phyloP scores from a whole-genome alignment of 768 basidiomycete genomes.

The Boletellus emodensis region DNA sequence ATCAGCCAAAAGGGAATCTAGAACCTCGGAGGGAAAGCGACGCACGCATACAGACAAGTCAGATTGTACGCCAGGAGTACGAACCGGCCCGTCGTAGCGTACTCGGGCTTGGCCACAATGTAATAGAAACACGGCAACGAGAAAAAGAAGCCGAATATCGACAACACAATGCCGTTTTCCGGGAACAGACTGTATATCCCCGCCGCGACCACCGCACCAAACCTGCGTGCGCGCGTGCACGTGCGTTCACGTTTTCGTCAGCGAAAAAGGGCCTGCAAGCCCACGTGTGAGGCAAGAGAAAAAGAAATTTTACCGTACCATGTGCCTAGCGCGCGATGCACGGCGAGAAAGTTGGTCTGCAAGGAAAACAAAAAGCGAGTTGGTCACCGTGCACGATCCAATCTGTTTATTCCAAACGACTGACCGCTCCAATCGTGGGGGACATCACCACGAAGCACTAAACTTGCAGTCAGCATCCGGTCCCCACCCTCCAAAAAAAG shows the following conservation, averaged over 20 bases:
- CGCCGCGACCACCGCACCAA: conserved; percentile 77
- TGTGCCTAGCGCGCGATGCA: conserved; percentile 84
- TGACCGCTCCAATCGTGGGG: conserved; percentile 81
- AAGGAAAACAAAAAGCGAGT: not conserved
- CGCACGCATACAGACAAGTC: conserved; percentile 69
- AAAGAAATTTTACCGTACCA: conserved; percentile 46
- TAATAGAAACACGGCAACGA: conserved; percentile 94
- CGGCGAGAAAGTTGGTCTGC: conserved; percentile 80
- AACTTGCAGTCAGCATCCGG: conserved; percentile 18
- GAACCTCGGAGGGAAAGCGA: not conserved
- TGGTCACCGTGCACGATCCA: too few relatives aligned
- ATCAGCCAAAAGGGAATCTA: not conserved
- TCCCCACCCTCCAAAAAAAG: not conserved
- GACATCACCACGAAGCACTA: conserved; percentile 87
- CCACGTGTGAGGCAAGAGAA: not conserved
- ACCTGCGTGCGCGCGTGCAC: conserved; percentile 35
- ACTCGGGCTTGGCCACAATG: conserved; percentile 74
- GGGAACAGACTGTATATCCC: conserved; percentile 70
- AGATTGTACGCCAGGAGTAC: conserved; percentile 87
- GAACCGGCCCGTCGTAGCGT: conserved; percentile 73
- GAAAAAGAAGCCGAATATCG: conserved; percentile 83
- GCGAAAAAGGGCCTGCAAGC: conserved; percentile 1
- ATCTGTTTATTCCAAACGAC: conserved; percentile 16
- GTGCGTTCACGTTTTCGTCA: not conserved
- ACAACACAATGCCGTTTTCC: conserved; percentile 67